Percentiles rank a stretch among this genome's conserved stretches.
Conservation (phyloP, 192 early-diverging fungal species). For the Bifiguratus adelaidae region DNA sequence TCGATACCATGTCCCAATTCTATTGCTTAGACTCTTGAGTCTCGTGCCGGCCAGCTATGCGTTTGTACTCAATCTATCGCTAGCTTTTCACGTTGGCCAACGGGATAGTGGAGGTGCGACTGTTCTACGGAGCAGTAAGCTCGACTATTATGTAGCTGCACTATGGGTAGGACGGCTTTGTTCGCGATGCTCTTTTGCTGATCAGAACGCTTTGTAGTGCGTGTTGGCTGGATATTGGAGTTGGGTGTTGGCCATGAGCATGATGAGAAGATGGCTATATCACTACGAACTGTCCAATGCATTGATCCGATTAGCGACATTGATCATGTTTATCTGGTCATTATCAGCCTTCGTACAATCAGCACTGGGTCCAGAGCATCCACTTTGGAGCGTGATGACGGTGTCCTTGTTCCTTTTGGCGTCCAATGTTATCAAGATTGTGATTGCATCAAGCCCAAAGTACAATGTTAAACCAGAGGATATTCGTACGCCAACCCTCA, state of each 20-base stretch:
- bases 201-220: conserved; percentile 20
- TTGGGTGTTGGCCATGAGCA: conserved; percentile 37
- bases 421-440: conserved; percentile 23
- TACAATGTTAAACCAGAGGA: conserved; percentile 15
- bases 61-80: conserved; percentile 9
- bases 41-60: conserved; percentile 23
- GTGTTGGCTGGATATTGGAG: conserved; percentile 44
- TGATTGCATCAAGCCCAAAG: conserved; percentile 17
- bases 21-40: conserved; percentile 18
- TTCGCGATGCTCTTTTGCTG: neutral
- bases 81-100: conserved; percentile 6
- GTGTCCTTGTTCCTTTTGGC: conserved; percentile 30
- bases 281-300: conserved; percentile 40
- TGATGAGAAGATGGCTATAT: conserved; percentile 45
- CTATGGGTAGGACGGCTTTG: conserved; percentile 24
- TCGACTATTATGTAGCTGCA: conserved; percentile 23
- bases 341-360: conserved; percentile 32
- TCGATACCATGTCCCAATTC: conserved; percentile 14
- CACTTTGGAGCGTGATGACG: conserved; percentile 45
- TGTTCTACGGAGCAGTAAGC: conserved; percentile 18
- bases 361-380: conserved; percentile 39
- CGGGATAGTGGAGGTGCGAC: conserved; percentile 17
- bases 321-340: conserved; percentile 41
- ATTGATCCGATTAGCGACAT: conserved; percentile 35
- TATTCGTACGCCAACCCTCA: conserved; percentile 9